phyloP scores from a whole-genome alignment of 2,329 filamentous ascomycete genomes.

The Mycogone perniciosa region DNA sequence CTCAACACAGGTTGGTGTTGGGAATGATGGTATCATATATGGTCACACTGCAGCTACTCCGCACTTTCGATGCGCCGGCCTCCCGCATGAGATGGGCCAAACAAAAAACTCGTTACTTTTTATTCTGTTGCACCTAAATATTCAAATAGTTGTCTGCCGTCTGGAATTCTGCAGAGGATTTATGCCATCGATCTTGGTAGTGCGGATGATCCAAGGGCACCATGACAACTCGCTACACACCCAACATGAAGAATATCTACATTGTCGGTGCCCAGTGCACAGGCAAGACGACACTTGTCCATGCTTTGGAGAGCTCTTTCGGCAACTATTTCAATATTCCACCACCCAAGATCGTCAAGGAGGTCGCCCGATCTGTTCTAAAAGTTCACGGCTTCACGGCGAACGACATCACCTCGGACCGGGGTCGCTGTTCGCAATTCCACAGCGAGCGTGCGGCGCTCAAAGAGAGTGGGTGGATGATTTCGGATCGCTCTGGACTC shows the following conservation, averaged over 20 bases:
- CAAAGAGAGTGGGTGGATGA: slow-evolving; percentile 23
- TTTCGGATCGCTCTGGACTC: slow-evolving; percentile 38
- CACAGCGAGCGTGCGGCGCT: slow-evolving; percentile 22
- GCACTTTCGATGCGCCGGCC: not conserved
- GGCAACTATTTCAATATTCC: slow-evolving; percentile 9
- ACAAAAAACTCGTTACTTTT: too few relatives aligned
- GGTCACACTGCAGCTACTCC: not conserved
- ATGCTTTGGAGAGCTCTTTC: slow-evolving; percentile 25
- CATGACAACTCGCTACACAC: not conserved
- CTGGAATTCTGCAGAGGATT: not conserved
- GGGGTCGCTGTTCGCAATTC: slow-evolving; percentile 25
- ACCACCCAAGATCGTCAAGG: slow-evolving; percentile 24
- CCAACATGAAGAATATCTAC: slow-evolving; percentile 25
- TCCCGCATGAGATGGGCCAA: not conserved
- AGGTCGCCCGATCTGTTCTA: slow-evolving; percentile 33
- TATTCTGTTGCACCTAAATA: too few relatives aligned
- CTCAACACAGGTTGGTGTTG: not conserved
- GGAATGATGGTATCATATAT: not conserved
- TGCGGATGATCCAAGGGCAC: not conserved
- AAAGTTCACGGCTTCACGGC: slow-evolving; percentile 26
- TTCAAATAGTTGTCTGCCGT: too few relatives aligned
- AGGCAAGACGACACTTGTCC: slow-evolving; percentile 39
- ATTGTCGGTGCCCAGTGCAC: slow-evolving; percentile 40
- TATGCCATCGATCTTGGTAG: not conserved
- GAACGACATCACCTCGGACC: slow-evolving; percentile 26